Conservation (phyloP, 2,329 filamentous ascomycete genomes). For the Teratosphaeria zuluensis region DNA sequence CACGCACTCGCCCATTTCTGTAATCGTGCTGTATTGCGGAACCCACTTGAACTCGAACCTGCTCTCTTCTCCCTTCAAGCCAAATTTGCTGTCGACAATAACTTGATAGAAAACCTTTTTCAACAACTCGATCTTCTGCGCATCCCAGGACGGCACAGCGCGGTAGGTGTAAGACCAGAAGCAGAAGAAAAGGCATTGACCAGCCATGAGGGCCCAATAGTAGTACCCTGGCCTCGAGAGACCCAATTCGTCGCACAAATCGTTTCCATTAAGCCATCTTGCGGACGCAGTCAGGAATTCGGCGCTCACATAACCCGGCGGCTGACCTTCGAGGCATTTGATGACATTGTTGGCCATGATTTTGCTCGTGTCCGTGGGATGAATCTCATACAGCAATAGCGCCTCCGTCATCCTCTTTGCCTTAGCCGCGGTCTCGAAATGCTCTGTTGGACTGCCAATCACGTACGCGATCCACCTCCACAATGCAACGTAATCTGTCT, state of each 20-base stretch:
- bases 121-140: constrained; percentile 42
- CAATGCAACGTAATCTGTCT: constrained; percentile 59
- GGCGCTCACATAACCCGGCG: constrained; percentile 55
- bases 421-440: constrained; percentile 42
- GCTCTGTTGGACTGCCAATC: constrained; percentile 55
- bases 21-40: constrained; percentile 45
- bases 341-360: constrained; percentile 69
- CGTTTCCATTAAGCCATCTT: constrained; percentile 60
- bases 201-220: constrained; percentile 50
- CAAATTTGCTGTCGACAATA: constrained; percentile 54
- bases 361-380: constrained; percentile 52
- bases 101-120: constrained; percentile 48
- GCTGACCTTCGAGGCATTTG: constrained; percentile 52
- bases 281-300: constrained; percentile 60
- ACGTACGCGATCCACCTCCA: constrained; percentile 68
- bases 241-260: constrained; percentile 50
- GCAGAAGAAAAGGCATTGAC: constrained; percentile 60
- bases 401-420: constrained; percentile 59
- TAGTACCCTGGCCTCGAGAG: constrained; percentile 48
- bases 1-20: constrained; percentile 36
- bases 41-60: constrained; percentile 64
- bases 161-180: constrained; percentile 44
- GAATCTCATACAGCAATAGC: constrained; percentile 55
- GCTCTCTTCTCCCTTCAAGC: constrained; percentile 51
- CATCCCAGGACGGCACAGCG: constrained; percentile 39